Base-by-base conservation (phyloP, 352 stramenopile genomes). In the Globisporangium parvum region DNA sequence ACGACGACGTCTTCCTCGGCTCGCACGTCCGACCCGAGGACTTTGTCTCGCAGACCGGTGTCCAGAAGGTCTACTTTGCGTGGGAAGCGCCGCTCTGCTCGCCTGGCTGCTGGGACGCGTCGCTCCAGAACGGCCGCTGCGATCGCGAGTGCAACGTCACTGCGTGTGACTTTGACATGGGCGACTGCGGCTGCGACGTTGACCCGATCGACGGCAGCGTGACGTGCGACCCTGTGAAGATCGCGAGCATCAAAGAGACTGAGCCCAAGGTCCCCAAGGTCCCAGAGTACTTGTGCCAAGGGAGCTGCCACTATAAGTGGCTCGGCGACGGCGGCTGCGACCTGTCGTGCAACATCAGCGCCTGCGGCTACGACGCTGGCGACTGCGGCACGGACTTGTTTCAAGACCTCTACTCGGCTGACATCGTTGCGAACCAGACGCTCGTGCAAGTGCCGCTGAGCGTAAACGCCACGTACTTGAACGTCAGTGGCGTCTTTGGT, bases 1-100 rank as follows among this genome's bases (percentile, higher is more conserved):
- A 98, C 64, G 94, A 98, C 65, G 93, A 98, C 67, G 93, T 98
- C 11, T 95, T 98, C 60, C 72, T 98, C 0, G 94, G 93, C 40
- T 76, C 86, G 17, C 70, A 72, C 12, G 81, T 96, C 14, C 71
- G 77, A 47, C 94, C 94, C 0, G 88, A 97, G 47, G 94, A 98
- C 60, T 98, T 98, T 78, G 73, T 97, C 15, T 87, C 74, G 21
- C 77, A 89, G 58, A 71, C 62, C 11, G 83, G 85, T 20, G 82
- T 93, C 18, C 91, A 98, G 62, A 96, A 96, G 60, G 76, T 89
- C 20, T 97, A 97, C 57, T 88, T 97, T 26, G 86, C 87, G 0
- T 98, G 94, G 94, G 88, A 97, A 64, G 83, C 96, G 33, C 94
- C 94, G 12, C 74, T 93, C 3, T 98, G 94, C 67, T 75, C 71